Evolutionary conservation across 1,139 yeast species (phyloP).

Genomic region (Debaryomycetaceae sp.): DNA sequence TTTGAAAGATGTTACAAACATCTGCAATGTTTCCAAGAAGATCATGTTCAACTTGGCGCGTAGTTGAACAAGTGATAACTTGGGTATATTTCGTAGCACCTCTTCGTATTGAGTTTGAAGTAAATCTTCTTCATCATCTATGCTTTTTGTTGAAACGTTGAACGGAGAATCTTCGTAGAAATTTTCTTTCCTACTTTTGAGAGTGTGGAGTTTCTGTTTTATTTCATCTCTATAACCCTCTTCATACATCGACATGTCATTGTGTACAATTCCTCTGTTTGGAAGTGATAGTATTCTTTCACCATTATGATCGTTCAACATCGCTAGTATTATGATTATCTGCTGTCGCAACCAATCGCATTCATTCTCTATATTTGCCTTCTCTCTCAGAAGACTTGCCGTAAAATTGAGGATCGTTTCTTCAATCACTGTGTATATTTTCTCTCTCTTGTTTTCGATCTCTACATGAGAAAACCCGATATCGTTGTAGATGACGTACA

Average conservation of each 20-base stretch:
- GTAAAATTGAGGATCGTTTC: constrained; percentile 37
- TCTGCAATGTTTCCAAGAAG: constrained; percentile 31
- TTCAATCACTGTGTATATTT: constrained; percentile 39
- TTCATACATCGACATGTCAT: constrained; percentile 22
- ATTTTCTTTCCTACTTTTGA: constrained; percentile 17
- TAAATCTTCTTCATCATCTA: constrained; percentile 10
- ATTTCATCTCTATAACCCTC: constrained; percentile 34
- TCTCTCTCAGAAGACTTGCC: constrained; percentile 32
- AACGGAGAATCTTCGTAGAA: constrained; percentile 29
- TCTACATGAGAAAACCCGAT: constrained; percentile 40
- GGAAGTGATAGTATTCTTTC: constrained; percentile 19
- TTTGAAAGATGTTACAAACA: constrained; percentile 30
- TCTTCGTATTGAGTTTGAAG: constrained; percentile 25
- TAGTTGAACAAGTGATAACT: constrained; percentile 28
- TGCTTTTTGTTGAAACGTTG: constrained; percentile 12
- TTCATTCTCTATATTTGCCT: constrained; percentile 37
- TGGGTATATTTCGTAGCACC: constrained; percentile 25
- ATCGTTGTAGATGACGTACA: constrained; percentile 29
- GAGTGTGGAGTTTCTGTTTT: constrained; percentile 14
- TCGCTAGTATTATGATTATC: constrained; percentile 36
- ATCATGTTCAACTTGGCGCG: constrained; percentile 32
- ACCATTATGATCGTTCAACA: constrained; percentile 38
- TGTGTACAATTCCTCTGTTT: constrained; percentile 34
- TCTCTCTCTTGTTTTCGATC: constrained; percentile 31
- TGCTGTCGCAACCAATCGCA: constrained; percentile 50